Evolutionary conservation across 1,284 basidiomycete species (phyloP), one percentile per base, ranked within the genome.

Genomic region (Cerioporus squamosus): DNA sequence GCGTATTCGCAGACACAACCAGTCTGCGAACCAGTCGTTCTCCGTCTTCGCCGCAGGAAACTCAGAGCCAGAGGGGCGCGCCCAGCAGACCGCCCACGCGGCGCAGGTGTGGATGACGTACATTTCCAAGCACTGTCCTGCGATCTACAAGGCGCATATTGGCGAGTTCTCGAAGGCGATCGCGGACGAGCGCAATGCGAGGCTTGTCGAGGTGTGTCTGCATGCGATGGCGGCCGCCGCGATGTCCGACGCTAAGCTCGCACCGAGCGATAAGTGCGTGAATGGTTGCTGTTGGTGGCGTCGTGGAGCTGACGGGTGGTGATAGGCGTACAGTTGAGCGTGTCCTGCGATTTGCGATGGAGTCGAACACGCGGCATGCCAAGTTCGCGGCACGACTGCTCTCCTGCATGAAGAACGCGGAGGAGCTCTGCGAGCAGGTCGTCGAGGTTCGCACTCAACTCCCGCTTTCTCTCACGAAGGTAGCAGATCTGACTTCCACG

Each of bases 381-480:
- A 98, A 98, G 73, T 96, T 93, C 72, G 93, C 95, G 0, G 86
- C 93, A 1, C 86, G 94, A 23, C 77, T 95, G 47, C 68, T 98
- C 9, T 85, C 90, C 0, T 80, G 82, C 62, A 79, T 79, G 43
- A 84, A 82, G 57, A 78, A 86, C 42, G 76, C 79, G 14, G 79
- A 83, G 5, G 79, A 81, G 1, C 61, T 81, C 0, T 86, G 87
- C 61, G 66, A 66, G 0, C 74, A 83, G 12, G 74, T 92, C 2
- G 80, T 94, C 44, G 83, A 91, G 62, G 95, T 95, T 61, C 58
- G 81, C 73, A 1, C 3, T n/a, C n/a, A n/a, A n/a, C 10, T 18
- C n/a, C 10, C 8, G 5, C 4, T 33, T 3, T 15, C 2, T n/a
- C 5, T 53, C 9, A 17, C 23, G 10, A 5, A 7, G 8, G 17